Base-by-base conservation (phyloP, 306 rosid genomes). In the Vigna reflexopilosa region DNA sequence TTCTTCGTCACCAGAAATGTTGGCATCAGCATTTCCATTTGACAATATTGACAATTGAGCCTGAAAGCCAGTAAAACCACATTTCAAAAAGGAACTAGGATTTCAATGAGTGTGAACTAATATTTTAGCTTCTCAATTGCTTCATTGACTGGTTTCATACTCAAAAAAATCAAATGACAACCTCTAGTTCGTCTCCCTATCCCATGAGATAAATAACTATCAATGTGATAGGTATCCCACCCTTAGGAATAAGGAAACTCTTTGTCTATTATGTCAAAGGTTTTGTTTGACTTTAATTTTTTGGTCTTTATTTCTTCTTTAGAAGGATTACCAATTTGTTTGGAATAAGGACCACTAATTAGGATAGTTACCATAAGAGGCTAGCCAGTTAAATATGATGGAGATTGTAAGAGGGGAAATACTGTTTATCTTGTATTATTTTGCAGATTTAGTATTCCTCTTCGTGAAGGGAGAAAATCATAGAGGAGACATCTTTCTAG, bases 1-100 rank as follows among this genome's bases (percentile, higher is more conserved):
- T 75, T 78, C 77, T 56, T 64, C 75, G 73, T 77, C 80, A 79
- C 72, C 61, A 57, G 70, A 42, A 9, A 42, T 42, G 47, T 42
- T 42, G 47, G 12, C 47, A 42, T 42, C 47, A 2, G 47, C 47
- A 30, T 52, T 68, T 63, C 82, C 77, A 77, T 87, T 68, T 51
- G 81, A 50, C 40, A 85, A 78, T 45, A 88, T 77, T 20, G 79
- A 86, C 86, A 91, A 56, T 47, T 83, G 86, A 81, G 97, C 96
- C 98, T 94, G 88, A 86, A 78, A 82, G 19, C 36, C 56, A 74
- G 58, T 45, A 76, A 66, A 65, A 71, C 13, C 6, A 42, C 68
- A 49, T 49, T 87, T 45, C 8, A 73, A 16, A 59, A 57, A 32
- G 77, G 52, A 67, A 57, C 9, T 59, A 76, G 30, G 30, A 73